Evolutionary conservation across 176 grass and related monocot species (phyloP), one percentile per base, ranked within the genome.

Genomic region (Lolium perenne): DNA sequence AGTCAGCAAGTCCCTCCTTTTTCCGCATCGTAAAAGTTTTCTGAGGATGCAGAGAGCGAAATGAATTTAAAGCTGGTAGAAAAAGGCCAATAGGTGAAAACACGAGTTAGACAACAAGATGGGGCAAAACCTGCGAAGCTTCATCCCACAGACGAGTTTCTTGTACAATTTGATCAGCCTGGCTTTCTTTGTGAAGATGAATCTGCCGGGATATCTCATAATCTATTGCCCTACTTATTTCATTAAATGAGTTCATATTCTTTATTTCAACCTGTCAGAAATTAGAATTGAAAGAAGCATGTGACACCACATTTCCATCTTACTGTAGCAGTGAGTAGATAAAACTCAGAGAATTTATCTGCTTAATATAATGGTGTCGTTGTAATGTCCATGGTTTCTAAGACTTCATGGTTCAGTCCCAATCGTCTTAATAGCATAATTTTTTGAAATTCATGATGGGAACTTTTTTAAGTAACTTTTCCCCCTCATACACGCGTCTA

Each of bases 11-110:
- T 65, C 97, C 97, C 90, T 98, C 94, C 79, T 94, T 98, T 86
- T 98, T 98, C 35, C 90, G 50, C 97, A 98, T 98, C 35, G 91
- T 95, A 84, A 98, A 89, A 80, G 94, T 98, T 95, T 94, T 98
- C 94, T 98, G 76, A 82, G n/a, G 16, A 84, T 55, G 38, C 46
- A 84, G 4, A 88, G 70, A 84, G 51, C 70, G 26, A 83, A 59
- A 83, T 5, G 41, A 41, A 83, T 49, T 83, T 54, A 86, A 43
- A 75, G 86, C 80, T 81, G 11, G 14, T 38, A 74, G 46, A 50
- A 47, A 86, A 91, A 88, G 43, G 20, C 4, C 10, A 80, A 76
- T 23, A 25, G 14, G 13, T 23, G 45, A 25, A 54, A 61, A 25
- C 0, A 84, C 12, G 66, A 48, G 41, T n/a, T 74, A 85, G 16